Evolutionary conservation across 1,284 basidiomycete genomes (phyloP).

Genomic region (Fomes fomentarius): DNA sequence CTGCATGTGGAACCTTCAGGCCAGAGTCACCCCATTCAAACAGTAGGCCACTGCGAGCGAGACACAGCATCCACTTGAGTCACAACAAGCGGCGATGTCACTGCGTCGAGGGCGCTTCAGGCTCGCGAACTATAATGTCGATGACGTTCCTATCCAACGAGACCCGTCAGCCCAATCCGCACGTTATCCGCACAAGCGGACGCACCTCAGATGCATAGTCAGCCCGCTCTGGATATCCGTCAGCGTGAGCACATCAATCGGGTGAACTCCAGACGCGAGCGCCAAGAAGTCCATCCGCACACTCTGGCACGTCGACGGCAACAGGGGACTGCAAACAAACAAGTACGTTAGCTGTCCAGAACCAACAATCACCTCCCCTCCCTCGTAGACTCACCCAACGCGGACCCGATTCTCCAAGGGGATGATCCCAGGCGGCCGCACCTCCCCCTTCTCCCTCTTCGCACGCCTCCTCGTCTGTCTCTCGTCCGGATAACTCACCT

Average conservation of each 20-base stretch:
- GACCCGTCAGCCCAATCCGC: not conserved
- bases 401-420: slow-evolving; percentile 82
- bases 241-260: slow-evolving; percentile 72
- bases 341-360: no score
- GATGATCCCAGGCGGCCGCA: slow-evolving; percentile 62
- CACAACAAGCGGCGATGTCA: no score
- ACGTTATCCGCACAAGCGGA: not conserved
- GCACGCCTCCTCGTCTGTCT: slow-evolving; percentile 48
- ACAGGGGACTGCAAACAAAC: slow-evolving; percentile 64
- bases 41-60: no score
- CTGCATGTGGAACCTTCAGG: no score
- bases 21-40: no score
- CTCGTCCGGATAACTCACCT: slow-evolving; percentile 71
- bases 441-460: slow-evolving; percentile 38
- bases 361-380: not conserved
- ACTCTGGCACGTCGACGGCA: slow-evolving; percentile 81
- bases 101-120: no score
- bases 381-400: slow-evolving; percentile 62
- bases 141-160: slow-evolving; percentile 57
- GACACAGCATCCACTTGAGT: no score
- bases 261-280: slow-evolving; percentile 78
- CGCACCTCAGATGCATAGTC: slow-evolving; percentile 73
- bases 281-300: slow-evolving; percentile 88
- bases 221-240: slow-evolving; percentile 76
- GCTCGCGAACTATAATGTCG: slow-evolving; percentile 68